phyloP scores from a whole-genome alignment of 176 grass and related monocot species.

The Juncus inflexus region DNA sequence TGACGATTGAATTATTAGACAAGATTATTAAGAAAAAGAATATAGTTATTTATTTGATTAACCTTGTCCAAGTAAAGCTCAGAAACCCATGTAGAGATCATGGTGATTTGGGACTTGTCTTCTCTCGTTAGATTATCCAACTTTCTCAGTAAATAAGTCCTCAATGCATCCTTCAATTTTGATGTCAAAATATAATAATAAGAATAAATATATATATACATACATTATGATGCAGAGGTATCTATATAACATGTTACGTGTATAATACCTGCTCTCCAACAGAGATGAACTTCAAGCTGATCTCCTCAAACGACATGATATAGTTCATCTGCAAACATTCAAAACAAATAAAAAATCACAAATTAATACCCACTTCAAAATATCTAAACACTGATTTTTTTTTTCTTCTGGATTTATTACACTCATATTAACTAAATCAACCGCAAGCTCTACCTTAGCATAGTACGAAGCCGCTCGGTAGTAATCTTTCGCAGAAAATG shows the following conservation, averaged over 20 bases:
- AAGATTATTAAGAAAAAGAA: constrained; percentile 16
- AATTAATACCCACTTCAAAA: constrained; percentile 17
- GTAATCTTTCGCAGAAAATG: constrained; percentile 81
- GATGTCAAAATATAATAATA: background rate
- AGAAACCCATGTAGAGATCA: constrained; percentile 97
- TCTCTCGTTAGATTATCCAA: constrained; percentile 89
- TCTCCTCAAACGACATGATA: constrained; percentile 88
- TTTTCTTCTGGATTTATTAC: constrained; percentile 3
- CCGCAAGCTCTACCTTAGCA: constrained; percentile 60
- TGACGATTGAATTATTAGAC: background rate
- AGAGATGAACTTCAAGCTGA: constrained; percentile 92
- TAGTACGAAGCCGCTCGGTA: constrained; percentile 91
- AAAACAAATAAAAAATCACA: constrained; percentile 22
- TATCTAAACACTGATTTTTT: background rate
- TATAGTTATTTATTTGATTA: background rate
- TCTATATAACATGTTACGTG: too few relatives aligned
- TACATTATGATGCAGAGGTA: constrained; percentile 2
- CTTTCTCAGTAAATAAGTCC: constrained; percentile 86
- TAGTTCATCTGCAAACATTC: constrained; percentile 69
- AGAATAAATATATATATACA: constrained; percentile 20
- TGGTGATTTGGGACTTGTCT: constrained; percentile 91
- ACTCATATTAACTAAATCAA: background rate
- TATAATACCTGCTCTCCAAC: constrained; percentile 70
- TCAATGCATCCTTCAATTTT: constrained; percentile 70
- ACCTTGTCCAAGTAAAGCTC: constrained; percentile 99